Conservation (phyloP, 1,139 yeast genomes). For the Blastobotrys illinoisensis region DNA sequence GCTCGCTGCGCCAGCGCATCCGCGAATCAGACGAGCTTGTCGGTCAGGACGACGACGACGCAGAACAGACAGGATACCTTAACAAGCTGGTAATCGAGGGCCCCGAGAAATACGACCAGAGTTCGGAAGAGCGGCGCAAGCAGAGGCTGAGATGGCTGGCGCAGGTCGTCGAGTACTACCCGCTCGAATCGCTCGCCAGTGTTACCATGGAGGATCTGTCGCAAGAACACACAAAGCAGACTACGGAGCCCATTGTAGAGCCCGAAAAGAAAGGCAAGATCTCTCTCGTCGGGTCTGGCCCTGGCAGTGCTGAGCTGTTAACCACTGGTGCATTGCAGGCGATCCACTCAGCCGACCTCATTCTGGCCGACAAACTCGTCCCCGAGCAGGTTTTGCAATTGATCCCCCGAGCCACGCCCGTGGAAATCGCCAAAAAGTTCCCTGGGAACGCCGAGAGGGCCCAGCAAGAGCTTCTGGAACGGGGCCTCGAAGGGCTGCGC, state of each 20-base stretch:
- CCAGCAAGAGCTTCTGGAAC: constrained; percentile 69
- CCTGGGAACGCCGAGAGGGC: constrained; percentile 97
- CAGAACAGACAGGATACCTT: constrained; percentile 51
- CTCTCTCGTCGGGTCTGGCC: constrained; percentile 88
- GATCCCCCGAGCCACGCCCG: constrained; percentile 66
- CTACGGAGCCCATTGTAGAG: background rate
- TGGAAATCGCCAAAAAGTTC: constrained; percentile 86
- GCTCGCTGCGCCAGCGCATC: constrained; percentile 54
- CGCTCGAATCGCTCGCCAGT: constrained; percentile 56
- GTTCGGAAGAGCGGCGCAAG: constrained; percentile 39
- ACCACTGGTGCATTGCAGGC: constrained; percentile 83
- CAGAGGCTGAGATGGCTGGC: constrained; percentile 79
- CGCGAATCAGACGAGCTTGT: constrained; percentile 32
- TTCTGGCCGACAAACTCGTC: constrained; percentile 86
- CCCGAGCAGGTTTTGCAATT: constrained; percentile 82
- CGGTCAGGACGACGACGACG: constrained; percentile 69
- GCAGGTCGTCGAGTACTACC: constrained; percentile 88
- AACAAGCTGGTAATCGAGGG: constrained; percentile 56
- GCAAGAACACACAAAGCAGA: constrained; percentile 31
- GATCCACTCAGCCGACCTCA: constrained; percentile 73
- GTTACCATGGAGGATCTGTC: constrained; percentile 55
- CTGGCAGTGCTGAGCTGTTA: constrained; percentile 78
- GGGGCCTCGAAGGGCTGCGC: constrained; percentile 61
- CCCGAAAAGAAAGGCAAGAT: constrained; percentile 44
- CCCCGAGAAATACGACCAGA: constrained; percentile 42